These are phyloP conservation scores for Bipolaris victoriae DNA, from an alignment of 2,329 filamentous ascomycete species.

Conservation along the genomic window DNA sequence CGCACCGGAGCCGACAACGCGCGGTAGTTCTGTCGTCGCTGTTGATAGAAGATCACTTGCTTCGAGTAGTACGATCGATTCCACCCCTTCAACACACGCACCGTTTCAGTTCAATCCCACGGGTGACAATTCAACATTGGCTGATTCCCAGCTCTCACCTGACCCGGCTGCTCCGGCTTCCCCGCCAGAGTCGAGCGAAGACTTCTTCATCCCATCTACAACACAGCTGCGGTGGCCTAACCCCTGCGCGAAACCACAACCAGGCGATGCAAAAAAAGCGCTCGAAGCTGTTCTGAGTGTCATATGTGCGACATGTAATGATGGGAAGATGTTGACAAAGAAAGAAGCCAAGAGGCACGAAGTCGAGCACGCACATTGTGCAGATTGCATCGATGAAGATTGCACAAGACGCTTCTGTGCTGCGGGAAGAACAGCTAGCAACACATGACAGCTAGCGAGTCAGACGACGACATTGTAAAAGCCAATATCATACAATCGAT, in stretches of 20 bases:
- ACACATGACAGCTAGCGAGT: constrained; percentile 2
- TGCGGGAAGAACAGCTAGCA: constrained; percentile 4
- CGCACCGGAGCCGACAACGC: too few relatives aligned
- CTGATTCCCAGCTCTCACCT: background rate
- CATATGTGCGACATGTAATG: constrained; percentile 30
- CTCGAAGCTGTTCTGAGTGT: constrained; percentile 20
- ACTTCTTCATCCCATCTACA: constrained; percentile 32
- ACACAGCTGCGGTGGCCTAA: constrained; percentile 36
- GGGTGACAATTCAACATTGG: background rate
- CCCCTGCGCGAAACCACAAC: constrained; percentile 17
- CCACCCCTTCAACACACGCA: background rate
- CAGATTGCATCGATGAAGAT: constrained; percentile 17
- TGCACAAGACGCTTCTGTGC: constrained; percentile 39
- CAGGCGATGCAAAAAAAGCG: constrained; percentile 21
- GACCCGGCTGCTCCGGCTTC: background rate
- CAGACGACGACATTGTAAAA: too few relatives aligned
- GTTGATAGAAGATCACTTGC: background rate
- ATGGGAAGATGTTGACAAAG: constrained; percentile 34
- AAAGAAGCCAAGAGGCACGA: constrained; percentile 32
- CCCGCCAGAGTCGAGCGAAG: constrained; percentile 4
- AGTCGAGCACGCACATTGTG: constrained; percentile 35
- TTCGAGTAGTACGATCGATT: background rate
- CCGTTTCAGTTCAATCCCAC: constrained; percentile 29
- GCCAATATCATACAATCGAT: too few relatives aligned
- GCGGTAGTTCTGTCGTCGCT: background rate